Base-by-base conservation (phyloP, 441 rosid genomes). In the Hura crepitans region DNA sequence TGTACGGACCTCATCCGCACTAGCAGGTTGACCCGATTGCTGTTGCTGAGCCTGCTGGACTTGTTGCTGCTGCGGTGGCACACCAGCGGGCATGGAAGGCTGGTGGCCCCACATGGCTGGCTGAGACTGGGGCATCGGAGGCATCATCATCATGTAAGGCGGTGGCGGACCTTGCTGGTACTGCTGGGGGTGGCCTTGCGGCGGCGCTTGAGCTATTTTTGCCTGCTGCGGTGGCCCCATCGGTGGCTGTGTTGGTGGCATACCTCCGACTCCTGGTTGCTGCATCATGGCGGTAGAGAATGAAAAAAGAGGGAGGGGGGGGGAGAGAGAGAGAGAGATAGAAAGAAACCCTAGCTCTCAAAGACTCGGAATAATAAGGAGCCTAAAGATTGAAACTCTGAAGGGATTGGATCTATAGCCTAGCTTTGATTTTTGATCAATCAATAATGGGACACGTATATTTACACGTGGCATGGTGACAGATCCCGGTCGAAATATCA, bases 131-230 rank as follows among this genome's bases (percentile, higher is more conserved):
- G 82, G 79, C 49, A 77, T 55, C 3, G 68, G 81, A 33, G 76
- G 85, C 81, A 78, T 77, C 84, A 87, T 75, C 87, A 86, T 87
- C 78, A 78, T 83, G 78, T 85, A 87, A 22, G 89, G 91, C 30
- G 83, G 68, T 13, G 72, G 80, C 47, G 68, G 73, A 7, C 58
- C 62, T 27, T 64, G 81, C 53, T 72, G 83, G 30, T 80, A 75
- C 33, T 77, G 83, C 66, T 78, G 80, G 7, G 75, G 70, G 37
- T 70, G 76, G 20, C 33, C 79, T 28, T 82, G 89, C 50, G 78
- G 86, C 43, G 78, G 86, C n/a, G 72, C 82, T 68, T 33, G 66
- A 15, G 49, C 59, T 0, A 59, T 59, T 57, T 56, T 20, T 14
- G 71, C 75, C 22, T 83, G 86, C 64, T 81, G 89, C 39, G 80